Evolutionary conservation across 2,329 filamentous ascomycete species (phyloP), one percentile per base, ranked within the genome.

Genomic region (Sclerotinia subarctica): DNA sequence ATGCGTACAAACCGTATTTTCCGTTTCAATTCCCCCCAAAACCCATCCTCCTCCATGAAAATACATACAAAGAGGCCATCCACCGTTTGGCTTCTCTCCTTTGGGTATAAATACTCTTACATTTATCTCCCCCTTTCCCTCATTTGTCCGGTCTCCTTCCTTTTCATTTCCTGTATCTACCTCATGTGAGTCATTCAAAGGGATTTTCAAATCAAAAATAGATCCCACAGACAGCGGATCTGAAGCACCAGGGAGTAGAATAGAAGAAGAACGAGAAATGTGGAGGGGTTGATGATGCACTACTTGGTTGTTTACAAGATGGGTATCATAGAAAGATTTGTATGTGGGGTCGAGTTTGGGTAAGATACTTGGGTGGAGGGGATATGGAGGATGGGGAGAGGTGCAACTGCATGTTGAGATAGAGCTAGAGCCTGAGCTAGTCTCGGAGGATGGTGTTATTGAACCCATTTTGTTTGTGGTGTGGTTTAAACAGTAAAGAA

Each of bases 11-110:
- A 87, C 82, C 7, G 81, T 81, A 71, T 87, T 87, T 77, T 87
- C 85, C 0, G 84, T 68, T 77, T 92, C 71, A 89, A 93, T 76
- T 85, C 85, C 57, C 76, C 92, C 85, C 53, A 87, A 73, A 4
- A 87, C 85, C 84, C 85, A 87, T 8, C 85, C 85, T 1, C 85
- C 85, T 4, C 85, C 85, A 71, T 88, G 85, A 72, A 82, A 85
- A 74, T 85, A 88, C 8, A 87, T 71, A 74, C 83, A 81, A 17
- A 83, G 80, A 2, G 85, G 85, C 85, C 85, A 87, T 35, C 85
- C 85, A 0, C 70, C 72, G 0, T 72, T 76, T 0, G 84, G 84
- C 15, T 69, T 78, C 6, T 78, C 70, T 0, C 82, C 82, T 6
- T 76, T 73, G 0, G 85, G 85, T 1, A 81, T 85, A 71, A 87